Conservation (phyloP, 2,329 filamentous ascomycete species). For the Fusarium bactridioides region DNA sequence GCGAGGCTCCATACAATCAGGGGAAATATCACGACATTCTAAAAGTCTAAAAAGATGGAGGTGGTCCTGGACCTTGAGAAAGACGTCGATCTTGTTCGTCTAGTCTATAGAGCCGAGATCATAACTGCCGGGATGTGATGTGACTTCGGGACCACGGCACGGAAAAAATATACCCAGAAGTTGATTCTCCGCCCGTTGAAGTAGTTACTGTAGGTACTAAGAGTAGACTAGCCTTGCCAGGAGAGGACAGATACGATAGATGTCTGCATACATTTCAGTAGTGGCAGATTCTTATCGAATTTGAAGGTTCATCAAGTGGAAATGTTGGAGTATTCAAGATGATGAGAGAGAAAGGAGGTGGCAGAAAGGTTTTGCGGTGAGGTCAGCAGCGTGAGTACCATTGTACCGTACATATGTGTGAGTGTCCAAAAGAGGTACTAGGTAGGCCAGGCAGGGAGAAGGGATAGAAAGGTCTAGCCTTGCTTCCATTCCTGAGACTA, state of each 20-base stretch:
- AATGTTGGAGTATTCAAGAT: not conserved
- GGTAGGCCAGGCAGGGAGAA: not conserved
- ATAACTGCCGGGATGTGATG: not conserved
- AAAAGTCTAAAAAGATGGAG: slow-evolving; percentile 3
- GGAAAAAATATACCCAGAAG: not conserved
- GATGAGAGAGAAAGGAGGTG: slow-evolving; percentile 18
- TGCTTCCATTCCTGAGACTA: slow-evolving; percentile 13
- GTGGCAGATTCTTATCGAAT: not conserved
- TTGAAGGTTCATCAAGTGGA: not conserved
- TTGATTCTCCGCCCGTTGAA: not conserved
- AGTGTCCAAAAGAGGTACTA: not conserved
- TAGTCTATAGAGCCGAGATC: not conserved
- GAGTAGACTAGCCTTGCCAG: not conserved
- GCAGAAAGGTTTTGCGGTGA: slow-evolving; percentile 5
- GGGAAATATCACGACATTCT: not conserved
- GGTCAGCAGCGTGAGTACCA: not conserved
- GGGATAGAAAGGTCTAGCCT: slow-evolving; percentile 16
- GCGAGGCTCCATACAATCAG: not conserved
- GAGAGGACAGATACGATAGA: not conserved
- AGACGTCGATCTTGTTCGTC: slow-evolving; percentile 6
- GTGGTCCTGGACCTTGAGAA: not conserved
- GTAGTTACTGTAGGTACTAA: too few relatives aligned
- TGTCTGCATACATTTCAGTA: not conserved
- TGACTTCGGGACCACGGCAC: not conserved
- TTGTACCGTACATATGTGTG: not conserved